Base-by-base conservation (phyloP, 169 alveolate species). In the Eimeria nieschulzi region DNA sequence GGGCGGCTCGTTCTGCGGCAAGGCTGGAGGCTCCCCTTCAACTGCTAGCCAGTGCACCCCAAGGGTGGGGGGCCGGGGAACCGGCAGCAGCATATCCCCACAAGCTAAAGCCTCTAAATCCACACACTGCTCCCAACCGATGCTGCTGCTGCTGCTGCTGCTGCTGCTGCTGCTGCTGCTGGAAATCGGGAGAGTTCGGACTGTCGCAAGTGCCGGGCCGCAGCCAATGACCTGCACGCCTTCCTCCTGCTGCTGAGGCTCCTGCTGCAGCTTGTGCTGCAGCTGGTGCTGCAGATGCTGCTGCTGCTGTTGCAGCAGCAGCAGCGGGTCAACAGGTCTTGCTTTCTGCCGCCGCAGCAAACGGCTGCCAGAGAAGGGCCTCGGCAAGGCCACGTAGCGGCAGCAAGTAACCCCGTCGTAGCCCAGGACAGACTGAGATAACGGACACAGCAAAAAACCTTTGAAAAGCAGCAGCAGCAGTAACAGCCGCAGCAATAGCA, bases 1-100 rank as follows among this genome's bases (percentile, higher is more conserved):
- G 80, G 80, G 80, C 55, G 80, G 55, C 80, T 71, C 80, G 54
- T 71, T 71, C 55, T 71, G 80, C 26, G 80, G 80, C 51, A 71
- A 9, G n/a, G 80, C 80, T 0, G 80, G 80, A 0, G 80, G n/a
- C n/a, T 13, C 46, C 7, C 80, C 80, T 7, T 71, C 80, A 33
- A 71, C 54, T 23, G 80, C 46, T 0, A 71, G 54, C 80, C 80
- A 71, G 10, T 71, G 80, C 9, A 71, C 55, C 13, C 80, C 80
- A 5, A 71, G 46, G 80, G 46, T 39, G 46, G 80, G 80, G 9
- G 51, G 46, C 56, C 26, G 56, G 7, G 80, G 80, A 10, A 1
- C n/a, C 15, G 80, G 80, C 80, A 71, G 80, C 80, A 71, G 46
- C 80, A 71, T 0, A 33, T 71, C 80, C 15, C 55, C 19, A 9